Evolutionary conservation across 108 stramenopile genomes (phyloP).

Genomic region (Skeletonema grethae): DNA sequence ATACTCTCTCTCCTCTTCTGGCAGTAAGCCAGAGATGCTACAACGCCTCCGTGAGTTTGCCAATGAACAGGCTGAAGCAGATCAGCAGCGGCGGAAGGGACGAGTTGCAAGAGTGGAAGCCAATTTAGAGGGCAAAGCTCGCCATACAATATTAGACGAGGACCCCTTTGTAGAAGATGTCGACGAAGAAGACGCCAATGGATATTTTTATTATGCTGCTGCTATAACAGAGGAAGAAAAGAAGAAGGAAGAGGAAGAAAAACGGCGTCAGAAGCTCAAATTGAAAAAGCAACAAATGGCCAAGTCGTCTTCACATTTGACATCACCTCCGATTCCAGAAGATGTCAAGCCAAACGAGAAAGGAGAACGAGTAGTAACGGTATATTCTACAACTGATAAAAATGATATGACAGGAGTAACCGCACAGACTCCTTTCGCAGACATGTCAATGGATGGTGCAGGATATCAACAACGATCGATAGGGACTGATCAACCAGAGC

Average conservation of each 20-base stretch:
- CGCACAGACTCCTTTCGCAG: constrained; percentile 8
- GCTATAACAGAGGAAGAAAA: constrained; percentile 29
- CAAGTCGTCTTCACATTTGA: constrained; percentile 32
- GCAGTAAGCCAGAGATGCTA: constrained; percentile 67
- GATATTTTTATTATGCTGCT: constrained; percentile 56
- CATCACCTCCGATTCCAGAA: constrained; percentile 67
- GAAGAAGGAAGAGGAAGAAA: constrained; percentile 18
- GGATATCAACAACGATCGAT: constrained; percentile 17
- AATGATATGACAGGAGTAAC: constrained; percentile 82
- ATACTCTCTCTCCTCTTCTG: constrained; percentile 53
- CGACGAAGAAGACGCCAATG: constrained; percentile 52
- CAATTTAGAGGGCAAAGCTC: constrained; percentile 51
- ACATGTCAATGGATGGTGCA: constrained; percentile 36
- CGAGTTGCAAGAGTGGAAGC: constrained; percentile 61
- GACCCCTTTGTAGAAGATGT: constrained; percentile 41
- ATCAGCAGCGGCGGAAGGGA: constrained; percentile 42
- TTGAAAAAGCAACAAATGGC: constrained; percentile 10
- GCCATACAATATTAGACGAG: constrained; percentile 47
- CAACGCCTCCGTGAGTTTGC: constrained; percentile 65
- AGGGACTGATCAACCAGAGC: constrained; percentile 15
- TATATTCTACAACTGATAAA: constrained; percentile 78
- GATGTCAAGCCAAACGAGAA: constrained; percentile 66
- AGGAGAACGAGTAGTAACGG: constrained; percentile 81
- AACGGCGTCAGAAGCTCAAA: constrained; percentile 13
- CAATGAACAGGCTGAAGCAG: constrained; percentile 54